Evolutionary conservation across 2,329 filamentous ascomycete species (phyloP), one percentile per base, ranked within the genome.

Genomic region (Cytospora chrysosperma): DNA sequence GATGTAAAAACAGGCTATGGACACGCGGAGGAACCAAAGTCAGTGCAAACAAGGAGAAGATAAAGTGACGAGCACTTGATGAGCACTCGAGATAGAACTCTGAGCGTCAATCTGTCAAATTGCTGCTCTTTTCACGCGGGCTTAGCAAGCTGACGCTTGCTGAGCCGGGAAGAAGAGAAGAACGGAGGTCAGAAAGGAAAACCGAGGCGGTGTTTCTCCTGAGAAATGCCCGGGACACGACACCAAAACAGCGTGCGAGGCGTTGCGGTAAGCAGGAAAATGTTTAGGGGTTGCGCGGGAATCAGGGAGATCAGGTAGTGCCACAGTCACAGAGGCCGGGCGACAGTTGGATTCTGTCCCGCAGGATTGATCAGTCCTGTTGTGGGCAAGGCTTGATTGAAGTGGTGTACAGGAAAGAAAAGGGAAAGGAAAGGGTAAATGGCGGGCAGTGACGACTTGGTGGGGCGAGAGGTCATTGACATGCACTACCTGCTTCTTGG

Each of bases 71-170:
- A 61, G 63, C 52, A 56, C 54, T 34, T 40, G 47, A 65, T 30
- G 52, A 49, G 43, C 34, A 59, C 54, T 56, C 57, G 19, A 57
- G 43, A 52, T 21, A n/a, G 51, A 5, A 30, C 40, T 59, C 30
- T 40, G 47, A 57, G 49, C 24, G 26, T 59, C 57, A 34, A 52
- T 40, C 37, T 40, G 32, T 50, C 30, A 56, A 56, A 50, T 57
- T 27, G 40, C 37, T 49, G 51, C 37, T 61, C 50, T 47, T 52
- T 30, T 47, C 37, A 54, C 37, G 28, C 21, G 51, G 53, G 17
- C 24, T 30, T 34, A 60, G 62, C 61, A 66, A 66, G 57, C 56
- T 34, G 57, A 50, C 32, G 50, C 61, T 66, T 63, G 64, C 51
- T 61, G 61, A 47, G 24, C 40, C 57, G 27, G 26, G 17, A 37